Evolutionary conservation across 164 flowering plant genomes (phyloP).

Genomic region (Warburgia ugandensis): DNA sequence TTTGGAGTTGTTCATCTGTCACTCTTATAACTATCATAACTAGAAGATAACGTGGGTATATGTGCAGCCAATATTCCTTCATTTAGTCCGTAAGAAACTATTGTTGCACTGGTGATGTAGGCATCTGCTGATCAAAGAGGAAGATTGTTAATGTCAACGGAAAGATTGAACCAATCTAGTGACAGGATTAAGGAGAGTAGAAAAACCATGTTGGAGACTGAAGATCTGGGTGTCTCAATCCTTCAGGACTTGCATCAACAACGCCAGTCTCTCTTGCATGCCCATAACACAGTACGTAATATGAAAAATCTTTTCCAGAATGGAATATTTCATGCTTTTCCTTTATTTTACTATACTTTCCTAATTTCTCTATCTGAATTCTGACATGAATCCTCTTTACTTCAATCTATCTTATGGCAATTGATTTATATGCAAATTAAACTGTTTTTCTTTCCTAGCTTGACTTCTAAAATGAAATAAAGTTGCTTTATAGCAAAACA

Average conservation of each 20-base stretch:
- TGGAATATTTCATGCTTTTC: neutral
- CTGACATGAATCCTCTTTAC: neutral
- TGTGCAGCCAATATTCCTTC: no score
- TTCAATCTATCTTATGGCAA: no score
- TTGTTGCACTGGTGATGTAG: constrained; percentile 19
- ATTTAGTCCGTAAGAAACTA: no score
- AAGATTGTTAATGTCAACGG: constrained; percentile 14
- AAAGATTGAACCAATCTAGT: constrained; percentile 15
- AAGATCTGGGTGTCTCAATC: constrained; percentile 18
- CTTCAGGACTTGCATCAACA: constrained; percentile 18
- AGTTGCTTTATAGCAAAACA: neutral
- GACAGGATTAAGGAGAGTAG: constrained; percentile 16
- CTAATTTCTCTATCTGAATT: neutral
- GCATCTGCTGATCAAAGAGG: constrained; percentile 16
- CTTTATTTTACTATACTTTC: neutral
- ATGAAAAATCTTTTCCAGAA: neutral
- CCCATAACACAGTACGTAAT: constrained; percentile 17
- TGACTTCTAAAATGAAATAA: no score
- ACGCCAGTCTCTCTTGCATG: constrained; percentile 23
- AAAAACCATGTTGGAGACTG: constrained; percentile 16
- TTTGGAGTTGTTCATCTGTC: no score
- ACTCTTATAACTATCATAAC: no score
- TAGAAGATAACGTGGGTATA: no score
- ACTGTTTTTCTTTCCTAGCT: no score
- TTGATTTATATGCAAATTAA: no score